Percentiles rank a stretch among this genome's conserved stretches.
Conservation (phyloP, 1,139 yeast genomes). For the Scheffersomyces titani region DNA sequence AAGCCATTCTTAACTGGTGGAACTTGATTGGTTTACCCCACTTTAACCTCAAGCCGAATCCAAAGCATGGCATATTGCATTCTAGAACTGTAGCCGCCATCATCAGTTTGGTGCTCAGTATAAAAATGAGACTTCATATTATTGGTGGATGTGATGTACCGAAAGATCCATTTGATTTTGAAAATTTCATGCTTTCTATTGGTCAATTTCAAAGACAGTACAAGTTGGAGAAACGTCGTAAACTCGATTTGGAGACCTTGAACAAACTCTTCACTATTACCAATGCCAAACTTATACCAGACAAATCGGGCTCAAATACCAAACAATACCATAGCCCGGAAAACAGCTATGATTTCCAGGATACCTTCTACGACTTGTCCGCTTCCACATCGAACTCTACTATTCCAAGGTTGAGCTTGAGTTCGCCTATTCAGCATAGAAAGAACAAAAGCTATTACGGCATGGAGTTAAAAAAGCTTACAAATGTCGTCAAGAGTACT, state of each 20-base stretch:
- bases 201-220: slow-evolving; percentile 75
- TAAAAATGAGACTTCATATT: slow-evolving; percentile 62
- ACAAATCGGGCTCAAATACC: slow-evolving; percentile 14
- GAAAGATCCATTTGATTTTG: slow-evolving; percentile 84
- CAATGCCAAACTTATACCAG: slow-evolving; percentile 43
- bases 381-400: slow-evolving; percentile 4
- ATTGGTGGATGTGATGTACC: slow-evolving; percentile 79
- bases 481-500: slow-evolving; percentile 68
- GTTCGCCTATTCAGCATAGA: slow-evolving; percentile 16
- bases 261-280: slow-evolving; percentile 61
- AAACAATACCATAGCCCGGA: background rate
- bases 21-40: slow-evolving; percentile 65
- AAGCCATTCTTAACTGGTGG: slow-evolving; percentile 84
- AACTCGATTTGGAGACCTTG: slow-evolving; percentile 64
- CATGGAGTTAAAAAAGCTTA: slow-evolving; percentile 59
- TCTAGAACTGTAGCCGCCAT: slow-evolving; percentile 64
- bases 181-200: slow-evolving; percentile 57
- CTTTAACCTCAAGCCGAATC: slow-evolving; percentile 48
- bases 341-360: slow-evolving; percentile 3
- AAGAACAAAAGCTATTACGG: slow-evolving; percentile 36
- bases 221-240: slow-evolving; percentile 56
- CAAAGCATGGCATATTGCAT: slow-evolving; percentile 55
- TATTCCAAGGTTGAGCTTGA: slow-evolving; percentile 3
- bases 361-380: slow-evolving; percentile 2
- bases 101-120: slow-evolving; percentile 41